A percentile compares a stretch with the other conserved stretches of the same genome.
phyloP scores from a whole-genome alignment of 352 stramenopile genomes.

The Globisporangium uncinulatum region DNA sequence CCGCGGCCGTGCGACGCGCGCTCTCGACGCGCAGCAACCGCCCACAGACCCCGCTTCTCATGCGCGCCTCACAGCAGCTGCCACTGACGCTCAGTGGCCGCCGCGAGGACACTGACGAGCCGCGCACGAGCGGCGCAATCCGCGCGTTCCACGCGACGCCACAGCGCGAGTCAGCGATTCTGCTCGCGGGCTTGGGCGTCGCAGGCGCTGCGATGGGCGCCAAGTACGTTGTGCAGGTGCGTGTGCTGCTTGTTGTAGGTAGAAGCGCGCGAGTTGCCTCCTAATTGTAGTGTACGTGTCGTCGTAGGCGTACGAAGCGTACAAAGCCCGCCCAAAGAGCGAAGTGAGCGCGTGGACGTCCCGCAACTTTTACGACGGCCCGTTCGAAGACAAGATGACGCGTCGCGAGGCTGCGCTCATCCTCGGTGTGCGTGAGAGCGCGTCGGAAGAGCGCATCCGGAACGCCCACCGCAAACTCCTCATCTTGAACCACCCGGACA shows the following conservation, averaged over 20 bases:
- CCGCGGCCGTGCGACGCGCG: neutral
- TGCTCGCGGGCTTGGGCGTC: conserved; percentile 66
- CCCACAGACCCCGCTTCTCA: too few species aligned
- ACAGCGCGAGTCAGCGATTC: conserved; percentile 49
- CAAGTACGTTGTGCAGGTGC: conserved; percentile 74
- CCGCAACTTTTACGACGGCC: conserved; percentile 93
- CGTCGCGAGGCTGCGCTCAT: conserved; percentile 98
- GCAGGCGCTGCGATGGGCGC: conserved; percentile 59
- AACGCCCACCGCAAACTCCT: conserved; percentile 97
- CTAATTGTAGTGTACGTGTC: conserved; percentile 1
- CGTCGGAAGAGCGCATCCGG: conserved; percentile 93
- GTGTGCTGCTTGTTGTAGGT: neutral
- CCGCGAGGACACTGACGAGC: neutral
- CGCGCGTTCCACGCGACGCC: conserved; percentile 62
- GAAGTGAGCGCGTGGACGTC: conserved; percentile 69
- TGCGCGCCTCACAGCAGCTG: neutral
- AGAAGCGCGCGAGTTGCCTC: too few species aligned
- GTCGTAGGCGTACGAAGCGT: conserved; percentile 55
- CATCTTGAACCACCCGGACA: conserved; percentile 99
- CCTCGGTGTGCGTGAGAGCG: conserved; percentile 96
- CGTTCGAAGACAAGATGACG: conserved; percentile 99
- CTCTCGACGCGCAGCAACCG: too few species aligned
- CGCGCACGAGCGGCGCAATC: conserved; percentile 10
- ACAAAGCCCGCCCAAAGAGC: conserved; percentile 68
- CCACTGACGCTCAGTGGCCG: conserved; percentile 2